Base-by-base conservation (phyloP, 192 early-diverging fungal genomes). In the Thamnidium elegans region DNA sequence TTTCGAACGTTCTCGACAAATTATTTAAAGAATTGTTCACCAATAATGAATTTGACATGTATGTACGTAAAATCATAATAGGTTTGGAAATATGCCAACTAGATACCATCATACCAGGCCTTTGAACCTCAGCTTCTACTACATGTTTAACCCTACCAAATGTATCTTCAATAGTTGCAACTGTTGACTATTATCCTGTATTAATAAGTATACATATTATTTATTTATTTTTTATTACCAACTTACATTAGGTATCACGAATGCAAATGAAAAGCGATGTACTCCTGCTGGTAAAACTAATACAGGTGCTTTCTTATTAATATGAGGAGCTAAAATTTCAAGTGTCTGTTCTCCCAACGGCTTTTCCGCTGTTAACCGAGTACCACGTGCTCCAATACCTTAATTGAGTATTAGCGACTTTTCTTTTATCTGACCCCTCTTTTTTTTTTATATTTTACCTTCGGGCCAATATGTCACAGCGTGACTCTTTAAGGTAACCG, bases 341-440 rank as follows among this genome's bases (percentile, higher is more conserved):
- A 55, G 15, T n/a, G 46, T 66, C 23, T 73, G 65, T 23, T 73
- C 71, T 13, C 43, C 36, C 6, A 73, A 30, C 3, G 48, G 11
- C 45, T 62, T 73, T 60, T 73, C 71, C 36, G 66, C 47, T 39
- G 54, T 62, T 20, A 67, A 34, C 11, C 62, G 42, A 34, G 65
- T 73, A 21, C 71, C 71, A 47, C 71, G 34, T 34, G 65, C 14
- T 19, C 71, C 71, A 50, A 73, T 73, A 13, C 70, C 70, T 71
- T 39, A 39, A 39, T 26, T 26, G 26, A 26, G 26, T 26, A 26
- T 26, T 26, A 26, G 26, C 26, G n/a, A 31, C 42, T 15, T 56
- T 7, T 56, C 6, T 13, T 55, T 8, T 31, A 14, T 23, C 42
- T 44, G 39, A 59, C 36, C 9, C 9, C 4, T 6, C 4, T 43